Evolutionary conservation across 2,329 filamentous ascomycete genomes (phyloP).

Genomic region (Botrytis medusae): DNA sequence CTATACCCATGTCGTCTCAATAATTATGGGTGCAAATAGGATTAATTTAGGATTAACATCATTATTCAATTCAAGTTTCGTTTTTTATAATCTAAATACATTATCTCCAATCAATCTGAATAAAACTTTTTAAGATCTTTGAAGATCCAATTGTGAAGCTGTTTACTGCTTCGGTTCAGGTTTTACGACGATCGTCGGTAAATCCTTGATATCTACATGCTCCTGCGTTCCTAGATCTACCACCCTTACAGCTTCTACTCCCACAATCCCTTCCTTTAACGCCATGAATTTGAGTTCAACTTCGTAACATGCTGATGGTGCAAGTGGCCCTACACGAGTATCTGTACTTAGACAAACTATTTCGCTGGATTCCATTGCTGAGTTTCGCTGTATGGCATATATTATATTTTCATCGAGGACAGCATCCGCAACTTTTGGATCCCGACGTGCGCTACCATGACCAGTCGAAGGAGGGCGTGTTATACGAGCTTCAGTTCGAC

Average conservation of each 20-base stretch:
- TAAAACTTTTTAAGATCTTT: neutral
- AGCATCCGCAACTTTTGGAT: conserved; percentile 56
- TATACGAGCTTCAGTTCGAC: conserved; percentile 53
- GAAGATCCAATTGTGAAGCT: neutral
- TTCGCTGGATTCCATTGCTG: conserved; percentile 62
- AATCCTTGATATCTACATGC: conserved; percentile 72
- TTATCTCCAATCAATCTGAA: neutral
- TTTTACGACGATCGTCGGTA: conserved; percentile 65
- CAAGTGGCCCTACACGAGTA: conserved; percentile 69
- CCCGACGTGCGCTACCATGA: conserved; percentile 38
- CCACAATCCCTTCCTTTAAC: conserved; percentile 62
- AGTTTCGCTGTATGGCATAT: conserved; percentile 68
- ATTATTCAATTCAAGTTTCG: neutral
- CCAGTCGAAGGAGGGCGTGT: conserved; percentile 51
- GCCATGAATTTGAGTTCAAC: conserved; percentile 72
- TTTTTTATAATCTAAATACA: neutral
- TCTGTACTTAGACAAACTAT: conserved; percentile 75
- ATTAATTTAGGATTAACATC: neutral
- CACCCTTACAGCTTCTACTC: conserved; percentile 70
- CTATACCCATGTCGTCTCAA: neutral
- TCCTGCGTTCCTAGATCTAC: conserved; percentile 73
- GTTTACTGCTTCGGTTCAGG: conserved; percentile 13
- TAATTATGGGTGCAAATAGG: neutral
- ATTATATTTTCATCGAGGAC: conserved; percentile 71
- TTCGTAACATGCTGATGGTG: conserved; percentile 71